These are phyloP conservation scores for Skeletonema potamos DNA, from an alignment of 108 stramenopile species.

Conservation along the genomic window DNA sequence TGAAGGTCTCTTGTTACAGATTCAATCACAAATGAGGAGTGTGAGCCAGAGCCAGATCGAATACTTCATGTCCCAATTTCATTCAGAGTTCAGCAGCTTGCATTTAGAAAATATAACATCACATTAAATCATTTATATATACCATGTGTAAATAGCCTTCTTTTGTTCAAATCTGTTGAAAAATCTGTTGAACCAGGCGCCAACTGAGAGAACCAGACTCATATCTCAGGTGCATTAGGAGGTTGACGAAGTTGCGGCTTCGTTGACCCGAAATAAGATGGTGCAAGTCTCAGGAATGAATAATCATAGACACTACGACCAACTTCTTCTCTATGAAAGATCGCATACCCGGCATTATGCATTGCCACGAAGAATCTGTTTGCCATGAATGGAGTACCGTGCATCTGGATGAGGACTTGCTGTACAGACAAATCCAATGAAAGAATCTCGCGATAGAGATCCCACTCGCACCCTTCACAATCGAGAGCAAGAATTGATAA, in stretches of 20 bases:
- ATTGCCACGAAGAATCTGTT: conserved; percentile 50
- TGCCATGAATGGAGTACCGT: conserved; percentile 32
- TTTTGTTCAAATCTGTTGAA: too few species aligned
- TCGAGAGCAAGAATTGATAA: conserved; percentile 63
- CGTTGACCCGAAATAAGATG: conserved; percentile 14
- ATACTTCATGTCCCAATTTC: too few species aligned
- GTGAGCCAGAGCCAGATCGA: too few species aligned
- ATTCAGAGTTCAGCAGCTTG: too few species aligned
- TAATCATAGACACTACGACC: conserved; percentile 24
- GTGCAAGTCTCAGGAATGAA: conserved; percentile 23
- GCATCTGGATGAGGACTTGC: conserved; percentile 45
- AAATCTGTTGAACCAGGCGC: too few species aligned
- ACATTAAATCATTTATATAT: too few species aligned
- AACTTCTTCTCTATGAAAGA: conserved; percentile 56
- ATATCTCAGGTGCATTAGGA: background rate
- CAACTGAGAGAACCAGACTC: too few species aligned
- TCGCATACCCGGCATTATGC: conserved; percentile 50
- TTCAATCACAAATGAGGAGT: too few species aligned
- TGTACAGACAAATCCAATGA: conserved; percentile 25
- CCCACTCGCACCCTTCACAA: conserved; percentile 72
- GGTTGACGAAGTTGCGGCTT: background rate
- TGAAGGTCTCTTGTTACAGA: too few species aligned
- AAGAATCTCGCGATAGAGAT: conserved; percentile 24
- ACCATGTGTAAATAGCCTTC: too few species aligned
- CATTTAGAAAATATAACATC: too few species aligned